A percentile compares a stretch with the other conserved stretches of the same genome.
phyloP scores from a whole-genome alignment of 2,329 filamentous ascomycete species.

The Graphiopsis chlorocephala region DNA sequence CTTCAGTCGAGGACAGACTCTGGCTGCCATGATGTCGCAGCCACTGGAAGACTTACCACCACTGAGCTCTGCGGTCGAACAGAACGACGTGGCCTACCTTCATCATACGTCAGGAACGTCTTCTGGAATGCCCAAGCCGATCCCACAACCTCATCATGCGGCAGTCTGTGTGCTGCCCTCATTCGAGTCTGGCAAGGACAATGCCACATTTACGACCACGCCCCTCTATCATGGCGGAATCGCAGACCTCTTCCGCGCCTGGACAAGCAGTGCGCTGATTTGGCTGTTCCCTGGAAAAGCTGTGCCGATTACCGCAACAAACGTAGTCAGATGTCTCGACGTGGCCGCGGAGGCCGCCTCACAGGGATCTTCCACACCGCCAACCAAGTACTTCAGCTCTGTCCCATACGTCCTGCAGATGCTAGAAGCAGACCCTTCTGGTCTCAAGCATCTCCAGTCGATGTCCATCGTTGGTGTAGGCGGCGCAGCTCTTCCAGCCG shows the following conservation, averaged over 20 bases:
- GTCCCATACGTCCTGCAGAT: constrained; percentile 60
- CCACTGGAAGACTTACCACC: not conserved
- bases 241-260: constrained; percentile 60
- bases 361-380: constrained; percentile 25
- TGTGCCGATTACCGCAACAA: constrained; percentile 56
- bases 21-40: not conserved
- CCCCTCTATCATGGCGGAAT: constrained; percentile 65
- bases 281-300: constrained; percentile 61
- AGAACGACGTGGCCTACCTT: constrained; percentile 53
- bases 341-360: constrained; percentile 27
- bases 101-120: constrained; percentile 66
- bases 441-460: constrained; percentile 42
- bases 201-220: constrained; percentile 62
- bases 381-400: constrained; percentile 59
- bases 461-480: constrained; percentile 65
- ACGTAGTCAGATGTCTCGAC: constrained; percentile 50
- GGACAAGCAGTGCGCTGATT: constrained; percentile 58
- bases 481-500: constrained; percentile 55
- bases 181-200: constrained; percentile 37
- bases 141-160: constrained; percentile 56
- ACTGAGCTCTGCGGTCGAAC: constrained; percentile 19
- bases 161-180: constrained; percentile 55
- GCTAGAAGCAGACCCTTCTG: constrained; percentile 45
- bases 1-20: not conserved
- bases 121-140: constrained; percentile 61